Percentiles rank a stretch among this genome's conserved stretches.
Conservation (phyloP, 257 asterid genomes). For the Petunia axillaris region DNA sequence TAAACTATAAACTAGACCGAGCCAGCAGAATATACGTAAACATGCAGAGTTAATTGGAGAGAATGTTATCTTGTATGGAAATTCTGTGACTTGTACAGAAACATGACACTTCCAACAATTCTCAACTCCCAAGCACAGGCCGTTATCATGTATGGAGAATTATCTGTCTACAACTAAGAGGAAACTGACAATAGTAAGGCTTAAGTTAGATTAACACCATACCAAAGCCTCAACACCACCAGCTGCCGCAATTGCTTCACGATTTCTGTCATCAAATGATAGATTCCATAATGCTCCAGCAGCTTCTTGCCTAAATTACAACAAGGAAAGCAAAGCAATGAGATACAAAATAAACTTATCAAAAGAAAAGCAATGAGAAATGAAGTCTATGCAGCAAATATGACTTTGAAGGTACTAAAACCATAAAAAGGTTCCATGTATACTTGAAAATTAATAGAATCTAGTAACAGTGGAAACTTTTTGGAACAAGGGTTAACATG, state of each 20-base stretch:
- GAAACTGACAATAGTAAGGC: not conserved
- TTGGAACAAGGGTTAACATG: no score
- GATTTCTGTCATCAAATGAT: conserved; percentile 84
- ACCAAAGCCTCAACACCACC: conserved; percentile 98
- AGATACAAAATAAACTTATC: conserved; percentile 13
- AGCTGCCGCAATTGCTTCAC: conserved; percentile 87
- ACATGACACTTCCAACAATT: conserved; percentile 20
- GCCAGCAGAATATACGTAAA: not conserved
- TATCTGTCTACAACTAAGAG: not conserved
- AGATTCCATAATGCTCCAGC: conserved; percentile 95
- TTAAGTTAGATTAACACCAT: conserved; percentile 29
- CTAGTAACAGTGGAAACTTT: no score
- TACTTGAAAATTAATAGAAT: no score
- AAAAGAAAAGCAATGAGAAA: not conserved
- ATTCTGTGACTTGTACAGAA: not conserved
- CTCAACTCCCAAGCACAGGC: conserved; percentile 12
- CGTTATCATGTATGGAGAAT: not conserved
- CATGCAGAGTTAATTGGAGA: not conserved
- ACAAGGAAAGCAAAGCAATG: not conserved
- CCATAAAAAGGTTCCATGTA: conserved; percentile 15
- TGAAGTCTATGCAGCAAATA: conserved; percentile 18
- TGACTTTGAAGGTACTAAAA: conserved; percentile 18
- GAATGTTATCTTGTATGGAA: conserved; percentile 12
- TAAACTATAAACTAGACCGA: conserved; percentile 15
- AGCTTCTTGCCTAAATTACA: conserved; percentile 81